Base-by-base conservation (phyloP, 257 asterid genomes). In the Pogostemon cablin region DNA sequence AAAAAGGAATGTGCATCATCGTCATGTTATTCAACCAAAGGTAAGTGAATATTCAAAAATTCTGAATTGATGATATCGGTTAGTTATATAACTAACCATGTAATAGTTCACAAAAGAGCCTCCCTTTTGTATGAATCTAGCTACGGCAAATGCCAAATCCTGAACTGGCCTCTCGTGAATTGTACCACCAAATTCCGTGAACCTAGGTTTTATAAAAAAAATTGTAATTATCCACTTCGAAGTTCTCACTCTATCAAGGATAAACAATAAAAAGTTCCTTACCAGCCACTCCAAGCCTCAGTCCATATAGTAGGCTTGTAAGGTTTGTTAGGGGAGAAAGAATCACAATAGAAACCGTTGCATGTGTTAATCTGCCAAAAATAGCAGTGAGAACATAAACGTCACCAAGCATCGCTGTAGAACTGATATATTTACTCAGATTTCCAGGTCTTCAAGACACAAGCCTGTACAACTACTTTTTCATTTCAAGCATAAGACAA, bases 211-310 rank as follows among this genome's bases (percentile, higher is more conserved):
- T 12, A 63, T 47, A 69, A 46, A 64, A 39, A 56, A 62, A 67
- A 72, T 43, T 76, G 63, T 67, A 50, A 60, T 9, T 37, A 56
- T 9, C 68, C 71, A 32, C 17, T 11, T 68, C 3, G 37, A 61
- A 62, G 25, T 60, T 77, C 46, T 47, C 1, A 5, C 43, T 56
- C 65, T 12, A 32, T 32, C 7, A 39, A 41, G 63, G 9, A 52
- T 55, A 64, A 43, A 43, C 37, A 66, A 68, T 32, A 46, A 39
- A 66, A 11, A 37, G 32, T 10, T 9, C 8, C 79, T 50, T 73
- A 89, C 98, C 97, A 93, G 61, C 99, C 95, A 71, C 84, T 93
- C 99, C 99, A 93, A 63, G 96, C 96, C 79, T 93, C 99, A 0
- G 99, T 93, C 99, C 99, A 93, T 20, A 93, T 89, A 3, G 90